A percentile compares a stretch with the other conserved stretches of the same genome.
phyloP scores from a whole-genome alignment of 2,329 filamentous ascomycete species.

The Exophiala xenobiotica region DNA sequence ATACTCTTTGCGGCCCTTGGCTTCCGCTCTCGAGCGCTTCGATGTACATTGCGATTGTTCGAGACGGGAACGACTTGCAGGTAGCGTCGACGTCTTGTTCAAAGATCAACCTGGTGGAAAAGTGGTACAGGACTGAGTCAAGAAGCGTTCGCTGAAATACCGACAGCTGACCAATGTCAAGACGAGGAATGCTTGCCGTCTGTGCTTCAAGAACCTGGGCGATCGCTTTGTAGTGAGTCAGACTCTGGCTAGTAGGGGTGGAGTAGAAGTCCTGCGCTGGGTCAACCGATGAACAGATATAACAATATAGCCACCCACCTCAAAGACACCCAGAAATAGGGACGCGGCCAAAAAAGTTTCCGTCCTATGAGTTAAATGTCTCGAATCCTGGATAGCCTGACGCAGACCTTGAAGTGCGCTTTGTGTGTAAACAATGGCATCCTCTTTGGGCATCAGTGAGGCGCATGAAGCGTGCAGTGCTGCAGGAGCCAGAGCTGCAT shows the following conservation, averaged over 20 bases:
- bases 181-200: conserved; percentile 7
- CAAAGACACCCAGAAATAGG: conserved; percentile 25
- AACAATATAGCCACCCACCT: conserved; percentile 4
- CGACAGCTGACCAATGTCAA: conserved; percentile 16
- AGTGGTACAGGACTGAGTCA: conserved; percentile 23
- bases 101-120: conserved; percentile 22
- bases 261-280: conserved; percentile 22
- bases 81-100: conserved; percentile 19
- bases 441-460: conserved; percentile 21
- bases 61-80: conserved; percentile 17
- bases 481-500: conserved; percentile 22
- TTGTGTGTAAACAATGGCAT: conserved; percentile 24
- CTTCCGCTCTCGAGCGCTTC: conserved; percentile 13
- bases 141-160: conserved; percentile 21
- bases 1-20: not conserved
- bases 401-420: conserved; percentile 21
- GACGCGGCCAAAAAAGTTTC: conserved; percentile 22
- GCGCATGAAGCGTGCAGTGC: conserved; percentile 23
- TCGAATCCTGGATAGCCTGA: conserved; percentile 7
- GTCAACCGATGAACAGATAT: conserved; percentile 2
- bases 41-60: conserved; percentile 21
- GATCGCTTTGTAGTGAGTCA: conserved; percentile 23
- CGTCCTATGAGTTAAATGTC: not conserved
- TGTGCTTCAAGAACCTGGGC: conserved; percentile 18
- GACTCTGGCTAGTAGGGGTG: conserved; percentile 11